Evolutionary conservation across 2,329 filamentous ascomycete genomes (phyloP).

Genomic region (Sporothrix variecibatus): DNA sequence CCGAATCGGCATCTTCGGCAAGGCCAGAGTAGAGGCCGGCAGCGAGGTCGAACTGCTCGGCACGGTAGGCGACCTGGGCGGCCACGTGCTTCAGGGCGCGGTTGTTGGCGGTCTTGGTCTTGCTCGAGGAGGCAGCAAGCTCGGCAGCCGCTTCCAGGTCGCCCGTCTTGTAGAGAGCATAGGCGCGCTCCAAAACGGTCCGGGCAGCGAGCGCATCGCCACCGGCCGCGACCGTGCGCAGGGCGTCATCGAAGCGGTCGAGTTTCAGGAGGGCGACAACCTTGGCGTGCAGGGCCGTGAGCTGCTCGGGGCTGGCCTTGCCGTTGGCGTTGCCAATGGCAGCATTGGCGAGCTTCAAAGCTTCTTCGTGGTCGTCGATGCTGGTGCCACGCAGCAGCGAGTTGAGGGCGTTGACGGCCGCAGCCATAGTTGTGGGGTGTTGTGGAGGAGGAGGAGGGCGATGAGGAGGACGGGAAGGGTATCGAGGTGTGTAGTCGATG

Average conservation of each 20-base stretch:
- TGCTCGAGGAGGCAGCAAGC: conserved; percentile 30
- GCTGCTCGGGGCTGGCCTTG: conserved; percentile 44
- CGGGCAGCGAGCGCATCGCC: conserved; percentile 61
- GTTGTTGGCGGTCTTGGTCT: background rate
- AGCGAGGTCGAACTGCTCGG: conserved; percentile 71
- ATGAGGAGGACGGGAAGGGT: background rate
- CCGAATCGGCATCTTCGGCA: conserved; percentile 45
- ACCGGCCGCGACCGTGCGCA: conserved; percentile 66
- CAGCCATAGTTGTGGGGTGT: conserved; percentile 30
- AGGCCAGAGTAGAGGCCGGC: conserved; percentile 64
- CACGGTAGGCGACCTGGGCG: conserved; percentile 71
- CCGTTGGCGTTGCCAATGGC: conserved; percentile 64
- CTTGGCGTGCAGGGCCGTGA: conserved; percentile 66
- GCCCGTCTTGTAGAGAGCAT: conserved; percentile 81
- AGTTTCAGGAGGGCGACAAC: conserved; percentile 77
- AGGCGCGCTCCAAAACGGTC: conserved; percentile 71
- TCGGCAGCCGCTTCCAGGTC: conserved; percentile 64
- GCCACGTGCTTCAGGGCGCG: conserved; percentile 54
- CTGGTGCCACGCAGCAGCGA: conserved; percentile 56
- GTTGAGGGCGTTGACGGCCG: conserved; percentile 52
- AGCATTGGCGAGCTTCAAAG: conserved; percentile 65
- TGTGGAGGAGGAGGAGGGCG: background rate
- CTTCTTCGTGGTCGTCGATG: conserved; percentile 72
- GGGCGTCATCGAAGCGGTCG: conserved; percentile 77
- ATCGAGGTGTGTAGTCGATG: background rate